Evolutionary conservation across 164 flowering plant species (phyloP).

Genomic region (Vitis riparia): DNA sequence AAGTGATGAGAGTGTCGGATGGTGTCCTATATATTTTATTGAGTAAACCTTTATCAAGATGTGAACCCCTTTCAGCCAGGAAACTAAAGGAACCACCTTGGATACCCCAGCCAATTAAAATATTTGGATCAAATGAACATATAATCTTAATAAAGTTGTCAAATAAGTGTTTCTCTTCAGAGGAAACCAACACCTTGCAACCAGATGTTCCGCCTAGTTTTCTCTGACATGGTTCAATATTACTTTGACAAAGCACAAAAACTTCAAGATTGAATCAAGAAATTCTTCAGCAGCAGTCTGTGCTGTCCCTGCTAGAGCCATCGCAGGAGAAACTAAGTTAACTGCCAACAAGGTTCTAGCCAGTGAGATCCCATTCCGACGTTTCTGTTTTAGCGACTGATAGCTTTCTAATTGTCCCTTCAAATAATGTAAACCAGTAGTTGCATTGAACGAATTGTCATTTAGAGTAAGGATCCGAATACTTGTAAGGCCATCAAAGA

Average conservation of each 20-base stretch:
- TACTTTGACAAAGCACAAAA: slow-evolving; percentile 53
- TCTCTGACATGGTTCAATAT: slow-evolving; percentile 30
- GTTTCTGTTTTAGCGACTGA: no score
- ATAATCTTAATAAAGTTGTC: slow-evolving; percentile 54
- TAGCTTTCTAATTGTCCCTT: no score
- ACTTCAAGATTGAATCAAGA: slow-evolving; percentile 23
- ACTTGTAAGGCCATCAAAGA: no score
- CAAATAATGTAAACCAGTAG: no score
- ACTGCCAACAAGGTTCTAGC: no score
- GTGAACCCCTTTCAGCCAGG: slow-evolving; percentile 91
- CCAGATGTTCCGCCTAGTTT: slow-evolving; percentile 61
- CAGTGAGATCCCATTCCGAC: no score
- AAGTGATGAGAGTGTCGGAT: slow-evolving; percentile 21
- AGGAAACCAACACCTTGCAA: slow-evolving; percentile 43
- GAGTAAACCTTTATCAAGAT: slow-evolving; percentile 71
- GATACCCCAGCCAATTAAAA: slow-evolving; percentile 82
- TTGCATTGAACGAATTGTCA: no score
- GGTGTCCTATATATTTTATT: slow-evolving; percentile 73
- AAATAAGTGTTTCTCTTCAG: slow-evolving; percentile 66
- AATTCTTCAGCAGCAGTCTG: no score
- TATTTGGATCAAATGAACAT: slow-evolving; percentile 72
- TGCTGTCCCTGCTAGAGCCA: no score
- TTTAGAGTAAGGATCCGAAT: no score
- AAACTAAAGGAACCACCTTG: slow-evolving; percentile 90
- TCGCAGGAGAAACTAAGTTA: no score